Evolutionary conservation across 2,329 filamentous ascomycete genomes (phyloP), one percentile per base, ranked within the genome.

Genomic region (Lasiodiplodia theobromae): DNA sequence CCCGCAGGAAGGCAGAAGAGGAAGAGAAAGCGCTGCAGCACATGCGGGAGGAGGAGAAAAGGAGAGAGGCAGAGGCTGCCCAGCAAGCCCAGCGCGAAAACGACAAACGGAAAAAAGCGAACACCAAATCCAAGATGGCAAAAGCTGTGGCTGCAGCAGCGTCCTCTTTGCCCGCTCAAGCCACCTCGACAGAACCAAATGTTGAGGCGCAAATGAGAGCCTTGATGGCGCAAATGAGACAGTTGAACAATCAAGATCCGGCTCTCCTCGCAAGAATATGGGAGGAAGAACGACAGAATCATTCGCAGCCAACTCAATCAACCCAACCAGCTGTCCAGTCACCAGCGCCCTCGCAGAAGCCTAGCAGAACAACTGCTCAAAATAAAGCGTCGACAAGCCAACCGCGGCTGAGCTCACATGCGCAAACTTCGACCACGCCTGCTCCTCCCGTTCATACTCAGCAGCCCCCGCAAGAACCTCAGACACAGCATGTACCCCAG

Each of bases 151-250:
- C 52, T 34, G 68, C 67, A 47, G 72, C 71, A 52, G 21, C 67
- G 6, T 25, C 63, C 10, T 58, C 54, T 21, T 11, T 21, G 8
- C 18, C 57, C 28, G 31, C 37, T 18, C 37, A 34, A 28, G 11
- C 57, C 23, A 6, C 34, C 25, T 5, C 70, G 2, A 18, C 56
- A 21, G 72, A 73, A 11, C 14, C 49, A 25, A 72, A 73, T 11
- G 78, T 78, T 47, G 78, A 85, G 70, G 75, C 77, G 2, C 83
- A 87, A 72, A 86, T 88, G 76, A 82, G 84, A 68, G 78, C 79
- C 2, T 84, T 88, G 81, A 85, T 88, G 76, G 82, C 85, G 44
- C 87, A 85, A 71, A 88, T 89, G 85, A 80, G 86, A 49, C 83
- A 87, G 70, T 83, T 87, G 69, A 87, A 87, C 69, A 77, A 77